Percentiles rank a stretch among this genome's conserved stretches.
These are phyloP conservation scores for Sclerotiophoma versabilis DNA, from an alignment of 2,329 filamentous ascomycete species.

Conservation along the genomic window DNA sequence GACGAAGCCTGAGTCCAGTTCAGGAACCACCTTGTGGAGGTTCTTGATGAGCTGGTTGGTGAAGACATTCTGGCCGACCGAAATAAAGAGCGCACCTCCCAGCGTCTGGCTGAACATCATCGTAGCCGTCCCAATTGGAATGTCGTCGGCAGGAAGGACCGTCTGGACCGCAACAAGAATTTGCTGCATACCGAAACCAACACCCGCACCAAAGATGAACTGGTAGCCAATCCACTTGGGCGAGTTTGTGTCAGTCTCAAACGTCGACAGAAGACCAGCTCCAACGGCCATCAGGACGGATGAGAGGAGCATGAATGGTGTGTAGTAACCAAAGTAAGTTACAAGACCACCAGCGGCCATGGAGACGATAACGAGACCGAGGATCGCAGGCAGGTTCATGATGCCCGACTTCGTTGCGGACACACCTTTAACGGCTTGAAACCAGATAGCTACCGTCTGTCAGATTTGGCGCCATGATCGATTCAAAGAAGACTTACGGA, in stretches of 20 bases:
- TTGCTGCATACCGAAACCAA: conserved; percentile 59
- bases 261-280: conserved; percentile 55
- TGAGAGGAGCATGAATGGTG: conserved; percentile 56
- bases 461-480: conserved; percentile 7
- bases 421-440: conserved; percentile 58
- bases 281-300: conserved; percentile 55
- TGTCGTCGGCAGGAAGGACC: conserved; percentile 51
- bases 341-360: conserved; percentile 50
- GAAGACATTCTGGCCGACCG: conserved; percentile 59
- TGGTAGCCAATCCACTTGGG: conserved; percentile 52
- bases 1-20: conserved; percentile 53
- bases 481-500: conserved; percentile 31
- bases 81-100: conserved; percentile 58
- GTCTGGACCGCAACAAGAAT: conserved; percentile 56
- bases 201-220: conserved; percentile 51
- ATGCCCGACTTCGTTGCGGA: conserved; percentile 57
- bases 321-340: conserved; percentile 57
- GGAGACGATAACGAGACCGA: conserved; percentile 54
- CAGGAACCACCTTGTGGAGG: conserved; percentile 46
- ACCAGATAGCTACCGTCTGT: conserved; percentile 52
- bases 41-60: conserved; percentile 57
- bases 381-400: conserved; percentile 57
- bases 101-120: conserved; percentile 59
- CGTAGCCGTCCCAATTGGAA: conserved; percentile 57
- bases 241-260: conserved; percentile 48